Conservation (phyloP, 2,329 filamentous ascomycete species). For the Chaetomiaceae sp. region DNA sequence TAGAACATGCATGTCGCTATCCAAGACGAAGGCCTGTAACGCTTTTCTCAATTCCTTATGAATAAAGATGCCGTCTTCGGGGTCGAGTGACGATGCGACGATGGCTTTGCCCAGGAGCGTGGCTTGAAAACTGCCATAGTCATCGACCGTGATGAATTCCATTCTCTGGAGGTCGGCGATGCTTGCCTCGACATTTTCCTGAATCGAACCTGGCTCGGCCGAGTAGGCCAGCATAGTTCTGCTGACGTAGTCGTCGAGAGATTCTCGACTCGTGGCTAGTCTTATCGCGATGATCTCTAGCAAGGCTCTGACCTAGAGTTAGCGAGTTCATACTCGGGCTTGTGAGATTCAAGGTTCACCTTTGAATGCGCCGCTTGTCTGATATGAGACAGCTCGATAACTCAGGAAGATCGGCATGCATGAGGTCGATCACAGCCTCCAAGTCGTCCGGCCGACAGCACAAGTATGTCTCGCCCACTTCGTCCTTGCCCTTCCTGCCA, state of each 20-base stretch:
- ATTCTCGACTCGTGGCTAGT: constrained; percentile 60
- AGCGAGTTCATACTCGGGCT: no score
- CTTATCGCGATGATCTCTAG: constrained; percentile 67
- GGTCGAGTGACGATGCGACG: constrained; percentile 67
- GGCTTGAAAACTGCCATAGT: constrained; percentile 50
- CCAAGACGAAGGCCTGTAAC: constrained; percentile 70
- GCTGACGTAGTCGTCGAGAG: constrained; percentile 63
- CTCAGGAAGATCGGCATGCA: constrained; percentile 67
- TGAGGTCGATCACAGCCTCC: constrained; percentile 63
- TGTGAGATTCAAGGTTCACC: no score
- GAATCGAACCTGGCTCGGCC: constrained; percentile 45
- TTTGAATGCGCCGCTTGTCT: constrained; percentile 63
- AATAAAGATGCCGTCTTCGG: constrained; percentile 70
- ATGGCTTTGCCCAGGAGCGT: constrained; percentile 67
- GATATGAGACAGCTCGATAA: constrained; percentile 60
- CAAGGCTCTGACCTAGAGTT: constrained; percentile 49
- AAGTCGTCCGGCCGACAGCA: constrained; percentile 67
- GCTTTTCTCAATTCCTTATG: constrained; percentile 64
- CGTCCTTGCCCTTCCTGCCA: constrained; percentile 73
- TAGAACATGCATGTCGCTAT: constrained; percentile 74
- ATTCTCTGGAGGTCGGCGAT: constrained; percentile 53
- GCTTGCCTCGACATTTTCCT: constrained; percentile 53
- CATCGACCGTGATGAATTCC: constrained; percentile 51
- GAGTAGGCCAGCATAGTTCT: constrained; percentile 64
- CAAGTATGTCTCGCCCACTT: constrained; percentile 71